Conservation (phyloP, 441 rosid species). For the Dalechampia spathulata region DNA sequence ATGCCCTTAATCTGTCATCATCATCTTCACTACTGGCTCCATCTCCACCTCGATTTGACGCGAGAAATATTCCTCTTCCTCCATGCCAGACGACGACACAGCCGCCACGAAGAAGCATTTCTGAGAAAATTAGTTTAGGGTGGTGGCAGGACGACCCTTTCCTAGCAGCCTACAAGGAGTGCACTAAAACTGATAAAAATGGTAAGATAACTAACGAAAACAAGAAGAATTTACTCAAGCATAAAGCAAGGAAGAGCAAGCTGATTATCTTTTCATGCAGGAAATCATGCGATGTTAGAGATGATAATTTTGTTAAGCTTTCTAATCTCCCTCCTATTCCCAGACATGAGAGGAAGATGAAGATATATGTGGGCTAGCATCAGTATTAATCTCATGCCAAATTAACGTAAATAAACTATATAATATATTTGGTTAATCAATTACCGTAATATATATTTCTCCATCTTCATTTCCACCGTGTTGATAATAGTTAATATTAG, state of each 20-base stretch:
- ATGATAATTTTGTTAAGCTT: conserved; percentile 27
- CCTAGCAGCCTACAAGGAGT: conserved; percentile 50
- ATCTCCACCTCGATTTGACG: background rate
- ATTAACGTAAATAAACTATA: background rate
- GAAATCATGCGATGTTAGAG: conserved; percentile 39
- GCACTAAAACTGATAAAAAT: conserved; percentile 27
- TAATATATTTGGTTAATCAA: too few relatives aligned
- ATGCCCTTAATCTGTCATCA: conserved; percentile 6
- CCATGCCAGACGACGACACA: conserved; percentile 24
- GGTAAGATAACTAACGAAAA: conserved; percentile 11
- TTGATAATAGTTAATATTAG: too few relatives aligned
- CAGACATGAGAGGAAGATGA: conserved; percentile 15
- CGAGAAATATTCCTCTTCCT: conserved; percentile 37
- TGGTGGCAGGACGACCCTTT: conserved; percentile 52
- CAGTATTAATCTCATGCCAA: background rate
- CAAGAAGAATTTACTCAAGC: conserved; percentile 12
- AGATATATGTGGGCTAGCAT: background rate
- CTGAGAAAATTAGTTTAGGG: conserved; percentile 29
- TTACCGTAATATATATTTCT: too few relatives aligned
- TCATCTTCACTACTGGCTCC: background rate
- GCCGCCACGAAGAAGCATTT: conserved; percentile 21
- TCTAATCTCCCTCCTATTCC: conserved; percentile 37
- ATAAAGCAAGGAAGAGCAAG: conserved; percentile 16
- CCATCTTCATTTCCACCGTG: too few relatives aligned
- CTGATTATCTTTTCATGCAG: conserved; percentile 35